Percentiles rank a stretch among this genome's conserved stretches.
These are phyloP conservation scores for Thalassiosira livingstoniorum DNA, from an alignment of 352 stramenopile genomes.

Conservation along the genomic window DNA sequence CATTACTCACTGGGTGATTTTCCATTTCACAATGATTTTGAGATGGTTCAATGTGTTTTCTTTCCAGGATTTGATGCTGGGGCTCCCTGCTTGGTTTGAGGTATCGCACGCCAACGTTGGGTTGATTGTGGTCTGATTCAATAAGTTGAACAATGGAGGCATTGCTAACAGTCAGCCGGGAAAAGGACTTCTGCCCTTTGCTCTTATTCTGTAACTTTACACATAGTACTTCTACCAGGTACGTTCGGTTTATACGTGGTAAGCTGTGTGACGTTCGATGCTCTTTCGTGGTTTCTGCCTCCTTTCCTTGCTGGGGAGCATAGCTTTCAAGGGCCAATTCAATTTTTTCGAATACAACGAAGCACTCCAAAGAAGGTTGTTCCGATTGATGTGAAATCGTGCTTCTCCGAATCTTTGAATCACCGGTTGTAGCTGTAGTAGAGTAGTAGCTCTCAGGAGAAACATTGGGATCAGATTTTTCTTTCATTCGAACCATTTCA, in stretches of 20 bases:
- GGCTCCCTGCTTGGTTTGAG: conserved; percentile 46
- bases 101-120: conserved; percentile 5
- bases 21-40: background rate
- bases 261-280: background rate
- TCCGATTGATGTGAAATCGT: background rate
- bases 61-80: conserved; percentile 49
- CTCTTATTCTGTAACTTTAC: conserved; percentile 53
- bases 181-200: conserved; percentile 48
- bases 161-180: conserved; percentile 42
- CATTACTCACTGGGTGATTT: no score
- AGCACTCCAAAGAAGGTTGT: conserved; percentile 28
- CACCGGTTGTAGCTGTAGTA: no score
- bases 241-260: conserved; percentile 45
- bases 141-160: conserved; percentile 50
- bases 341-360: conserved; percentile 68
- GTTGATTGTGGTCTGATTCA: conserved; percentile 32
- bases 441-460: no score
- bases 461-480: conserved; percentile 29
- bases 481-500: conserved; percentile 58
- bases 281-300: conserved; percentile 43
- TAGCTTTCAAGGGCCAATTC: conserved; percentile 79
- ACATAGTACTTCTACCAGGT: conserved; percentile 69
- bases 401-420: conserved; percentile 3
- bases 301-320: conserved; percentile 46
- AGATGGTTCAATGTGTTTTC: conserved; percentile 12